These are phyloP conservation scores for Meira miltonrushii DNA, from an alignment of 1,284 basidiomycete species.

Conservation along the genomic window DNA sequence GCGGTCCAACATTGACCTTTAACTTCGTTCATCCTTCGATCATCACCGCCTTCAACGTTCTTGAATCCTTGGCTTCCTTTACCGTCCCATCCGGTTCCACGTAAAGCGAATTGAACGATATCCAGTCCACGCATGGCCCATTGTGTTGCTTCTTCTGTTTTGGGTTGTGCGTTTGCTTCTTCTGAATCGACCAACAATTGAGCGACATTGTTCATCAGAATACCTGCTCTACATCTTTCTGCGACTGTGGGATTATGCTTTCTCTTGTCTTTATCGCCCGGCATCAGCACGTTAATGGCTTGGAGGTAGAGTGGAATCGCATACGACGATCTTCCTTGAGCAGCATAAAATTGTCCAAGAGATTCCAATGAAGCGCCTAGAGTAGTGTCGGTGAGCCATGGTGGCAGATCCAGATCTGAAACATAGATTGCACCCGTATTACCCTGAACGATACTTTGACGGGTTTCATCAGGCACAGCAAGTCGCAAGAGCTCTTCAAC, in stretches of 20 bases:
- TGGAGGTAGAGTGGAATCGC: constrained; percentile 53
- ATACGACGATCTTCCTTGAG: constrained; percentile 40
- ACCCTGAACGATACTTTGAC: constrained; percentile 11
- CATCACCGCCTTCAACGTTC: constrained; percentile 13
- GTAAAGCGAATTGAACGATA: constrained; percentile 34
- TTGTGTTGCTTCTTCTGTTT: constrained; percentile 35
- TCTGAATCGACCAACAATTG: constrained; percentile 34
- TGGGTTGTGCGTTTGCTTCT: constrained; percentile 6
- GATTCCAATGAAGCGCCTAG: constrained; percentile 49
- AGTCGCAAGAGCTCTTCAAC: constrained; percentile 48
- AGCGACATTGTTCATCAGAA: constrained; percentile 51
- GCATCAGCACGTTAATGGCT: constrained; percentile 47
- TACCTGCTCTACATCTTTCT: constrained; percentile 46
- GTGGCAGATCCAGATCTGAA: constrained; percentile 47
- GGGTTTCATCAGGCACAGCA: constrained; percentile 17
- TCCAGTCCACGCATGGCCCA: constrained; percentile 49
- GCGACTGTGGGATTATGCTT: constrained; percentile 27
- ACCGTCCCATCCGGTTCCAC: constrained; percentile 31
- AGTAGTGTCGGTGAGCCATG: constrained; percentile 47
- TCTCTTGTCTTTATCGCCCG: constrained; percentile 12
- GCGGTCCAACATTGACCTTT: constrained; percentile 38
- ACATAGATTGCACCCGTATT: constrained; percentile 25
- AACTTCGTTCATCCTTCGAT: constrained; percentile 31
- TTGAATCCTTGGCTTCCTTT: constrained; percentile 17
- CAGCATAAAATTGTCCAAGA: constrained; percentile 50